A percentile compares a stretch with the other conserved stretches of the same genome.
Evolutionary conservation across 2,329 filamentous ascomycete genomes (phyloP).

Genomic region (Tolypocladium endophyticum): DNA sequence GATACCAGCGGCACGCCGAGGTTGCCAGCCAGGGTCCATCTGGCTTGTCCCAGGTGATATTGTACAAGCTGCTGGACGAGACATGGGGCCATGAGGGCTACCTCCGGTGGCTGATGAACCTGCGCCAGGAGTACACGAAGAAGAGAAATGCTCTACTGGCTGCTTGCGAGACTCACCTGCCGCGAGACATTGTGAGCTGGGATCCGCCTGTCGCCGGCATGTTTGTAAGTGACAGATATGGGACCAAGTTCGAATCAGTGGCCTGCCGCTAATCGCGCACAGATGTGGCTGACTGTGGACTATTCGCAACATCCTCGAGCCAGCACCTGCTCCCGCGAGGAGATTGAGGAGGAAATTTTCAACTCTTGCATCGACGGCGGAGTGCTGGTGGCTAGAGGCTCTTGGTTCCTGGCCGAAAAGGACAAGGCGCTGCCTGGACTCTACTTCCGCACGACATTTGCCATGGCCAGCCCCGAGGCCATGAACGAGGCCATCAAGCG

Average conservation of each 20-base stretch:
- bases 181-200: constrained; percentile 68
- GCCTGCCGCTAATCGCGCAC: neutral
- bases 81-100: constrained; percentile 90
- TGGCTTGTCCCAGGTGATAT: constrained; percentile 71
- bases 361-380: constrained; percentile 62
- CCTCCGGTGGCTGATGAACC: constrained; percentile 75
- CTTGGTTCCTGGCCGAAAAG: constrained; percentile 79
- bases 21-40: constrained; percentile 75
- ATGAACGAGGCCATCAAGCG: constrained; percentile 64
- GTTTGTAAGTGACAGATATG: constrained; percentile 55
- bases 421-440: constrained; percentile 49
- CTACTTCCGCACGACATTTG: constrained; percentile 87
- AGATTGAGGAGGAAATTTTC: constrained; percentile 83
- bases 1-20: constrained; percentile 75
- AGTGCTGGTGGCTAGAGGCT: constrained; percentile 73
- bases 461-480: constrained; percentile 60
- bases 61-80: constrained; percentile 87
- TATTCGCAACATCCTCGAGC: constrained; percentile 54
- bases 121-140: constrained; percentile 71
- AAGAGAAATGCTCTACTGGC: constrained; percentile 66
- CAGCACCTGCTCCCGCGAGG: constrained; percentile 39
- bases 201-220: constrained; percentile 75
- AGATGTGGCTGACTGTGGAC: constrained; percentile 67
- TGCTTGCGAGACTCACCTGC: constrained; percentile 71
- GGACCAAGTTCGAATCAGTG: neutral